Evolutionary conservation across 2,329 filamentous ascomycete genomes (phyloP).

Genomic region (Passalora sequoiae): DNA sequence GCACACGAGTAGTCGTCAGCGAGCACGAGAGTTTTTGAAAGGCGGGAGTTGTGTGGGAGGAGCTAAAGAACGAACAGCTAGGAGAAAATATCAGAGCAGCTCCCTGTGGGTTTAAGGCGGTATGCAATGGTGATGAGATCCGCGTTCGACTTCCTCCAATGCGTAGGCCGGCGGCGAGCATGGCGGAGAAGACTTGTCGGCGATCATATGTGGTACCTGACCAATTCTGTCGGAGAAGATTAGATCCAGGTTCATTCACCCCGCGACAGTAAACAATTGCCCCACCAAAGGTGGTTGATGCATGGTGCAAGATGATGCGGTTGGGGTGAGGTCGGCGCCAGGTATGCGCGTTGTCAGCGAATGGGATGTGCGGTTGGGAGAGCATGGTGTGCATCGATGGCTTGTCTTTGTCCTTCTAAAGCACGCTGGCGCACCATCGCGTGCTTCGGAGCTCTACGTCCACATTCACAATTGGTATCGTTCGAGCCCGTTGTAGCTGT

Average conservation of each 20-base stretch:
- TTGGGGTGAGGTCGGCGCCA: neutral
- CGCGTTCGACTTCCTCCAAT: neutral
- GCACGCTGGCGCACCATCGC: neutral
- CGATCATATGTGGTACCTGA: conserved; percentile 3
- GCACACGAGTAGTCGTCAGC: neutral
- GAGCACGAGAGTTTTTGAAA: conserved; percentile 4
- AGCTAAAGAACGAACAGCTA: neutral
- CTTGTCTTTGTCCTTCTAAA: conserved; percentile 1
- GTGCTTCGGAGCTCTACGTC: neutral
- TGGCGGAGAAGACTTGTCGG: neutral
- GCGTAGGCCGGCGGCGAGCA: neutral
- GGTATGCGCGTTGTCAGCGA: conserved; percentile 3
- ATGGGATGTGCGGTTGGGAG: conserved; percentile 1
- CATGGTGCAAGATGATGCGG: neutral
- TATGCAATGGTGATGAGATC: conserved; percentile 5
- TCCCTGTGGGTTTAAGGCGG: neutral
- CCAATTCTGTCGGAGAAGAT: conserved; percentile 7
- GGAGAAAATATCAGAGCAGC: conserved; percentile 2
- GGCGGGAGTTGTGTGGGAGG: neutral
- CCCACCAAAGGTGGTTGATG: conserved; percentile 6
- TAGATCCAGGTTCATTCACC: conserved; percentile 3
- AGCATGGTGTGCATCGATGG: neutral
- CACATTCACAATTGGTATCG: too few relatives aligned
- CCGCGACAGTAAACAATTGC: conserved; percentile 4
- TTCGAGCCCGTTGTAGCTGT: conserved; percentile 1